Percentiles rank a stretch among this genome's conserved stretches.
These are phyloP conservation scores for Bryoerythrophyllum caledonicum DNA, from an alignment of 225 moss, liverwort and hornwort species.

Conservation along the genomic window DNA sequence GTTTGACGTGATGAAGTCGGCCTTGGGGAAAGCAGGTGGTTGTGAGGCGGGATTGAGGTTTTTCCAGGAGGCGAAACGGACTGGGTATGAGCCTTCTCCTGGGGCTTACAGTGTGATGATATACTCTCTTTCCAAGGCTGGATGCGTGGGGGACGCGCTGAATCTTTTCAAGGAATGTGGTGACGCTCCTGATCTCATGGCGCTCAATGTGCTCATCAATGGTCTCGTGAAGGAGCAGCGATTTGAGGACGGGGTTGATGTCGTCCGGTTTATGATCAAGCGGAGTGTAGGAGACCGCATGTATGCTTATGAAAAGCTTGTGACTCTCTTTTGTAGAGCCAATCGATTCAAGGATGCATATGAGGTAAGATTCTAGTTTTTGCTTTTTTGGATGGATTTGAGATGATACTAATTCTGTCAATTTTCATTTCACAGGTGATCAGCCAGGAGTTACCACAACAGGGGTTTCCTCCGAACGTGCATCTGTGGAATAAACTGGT, in stretches of 20 bases:
- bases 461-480: too few relatives aligned
- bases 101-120: slow-evolving; percentile 57
- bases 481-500: slow-evolving; percentile 42
- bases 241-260: slow-evolving; percentile 33
- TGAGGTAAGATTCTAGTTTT: slow-evolving; percentile 29
- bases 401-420: slow-evolving; percentile 12
- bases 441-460: slow-evolving; percentile 46
- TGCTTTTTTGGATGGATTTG: not conserved
- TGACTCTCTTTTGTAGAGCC: slow-evolving; percentile 41
- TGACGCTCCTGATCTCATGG: slow-evolving; percentile 41
- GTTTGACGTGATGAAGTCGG: slow-evolving; percentile 56
- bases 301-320: slow-evolving; percentile 30
- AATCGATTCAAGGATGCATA: slow-evolving; percentile 41
- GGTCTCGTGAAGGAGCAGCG: slow-evolving; percentile 37
- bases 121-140: slow-evolving; percentile 42
- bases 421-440: slow-evolving; percentile 36
- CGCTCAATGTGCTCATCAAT: slow-evolving; percentile 31
- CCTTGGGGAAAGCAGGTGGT: slow-evolving; percentile 44
- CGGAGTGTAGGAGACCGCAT: slow-evolving; percentile 29
- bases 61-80: slow-evolving; percentile 42
- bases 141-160: slow-evolving; percentile 40
- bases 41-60: slow-evolving; percentile 48
- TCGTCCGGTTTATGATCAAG: slow-evolving; percentile 40
- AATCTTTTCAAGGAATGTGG: slow-evolving; percentile 48
- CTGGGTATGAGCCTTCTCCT: slow-evolving; percentile 40